phyloP scores from a whole-genome alignment of 352 stramenopile genomes.

The Globisporangium middletonii region DNA sequence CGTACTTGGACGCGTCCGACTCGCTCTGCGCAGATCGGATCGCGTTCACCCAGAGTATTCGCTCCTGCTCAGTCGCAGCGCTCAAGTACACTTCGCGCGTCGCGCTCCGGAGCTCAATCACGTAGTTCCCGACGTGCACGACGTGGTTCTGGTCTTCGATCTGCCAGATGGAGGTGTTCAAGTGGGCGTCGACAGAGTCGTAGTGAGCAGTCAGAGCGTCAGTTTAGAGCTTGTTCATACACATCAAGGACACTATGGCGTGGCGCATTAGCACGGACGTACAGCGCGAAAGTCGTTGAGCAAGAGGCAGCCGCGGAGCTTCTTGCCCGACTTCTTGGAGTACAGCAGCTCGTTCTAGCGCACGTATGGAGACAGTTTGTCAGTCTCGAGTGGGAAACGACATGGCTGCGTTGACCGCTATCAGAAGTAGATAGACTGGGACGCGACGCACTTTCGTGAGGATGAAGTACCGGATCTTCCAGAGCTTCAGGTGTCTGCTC shows the following conservation, averaged over 20 bases:
- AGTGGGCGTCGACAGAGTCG: not conserved
- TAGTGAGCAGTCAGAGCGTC: not conserved
- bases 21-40: slow-evolving; percentile 41
- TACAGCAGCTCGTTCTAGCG: slow-evolving; percentile 67
- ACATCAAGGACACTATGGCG: not conserved
- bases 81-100: slow-evolving; percentile 58
- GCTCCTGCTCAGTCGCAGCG: slow-evolving; percentile 70
- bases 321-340: slow-evolving; percentile 80
- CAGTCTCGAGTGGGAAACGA: not conserved
- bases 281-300: slow-evolving; percentile 64
- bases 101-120: slow-evolving; percentile 62
- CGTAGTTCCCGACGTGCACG: slow-evolving; percentile 65
- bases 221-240: not conserved
- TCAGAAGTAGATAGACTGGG: not conserved
- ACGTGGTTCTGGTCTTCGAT: slow-evolving; percentile 80
- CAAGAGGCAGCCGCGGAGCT: slow-evolving; percentile 35
- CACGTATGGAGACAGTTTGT: not conserved
- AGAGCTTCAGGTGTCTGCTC: slow-evolving; percentile 83
- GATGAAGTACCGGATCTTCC: slow-evolving; percentile 84
- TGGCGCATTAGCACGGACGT: slow-evolving; percentile 10
- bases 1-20: slow-evolving; percentile 4
- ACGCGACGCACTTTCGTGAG: slow-evolving; percentile 49
- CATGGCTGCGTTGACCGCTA: too few species aligned
- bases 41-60: slow-evolving; percentile 47
- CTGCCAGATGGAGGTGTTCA: slow-evolving; percentile 17